phyloP scores from a whole-genome alignment of 352 stramenopile genomes.

The Globisporangium orthogonon region DNA sequence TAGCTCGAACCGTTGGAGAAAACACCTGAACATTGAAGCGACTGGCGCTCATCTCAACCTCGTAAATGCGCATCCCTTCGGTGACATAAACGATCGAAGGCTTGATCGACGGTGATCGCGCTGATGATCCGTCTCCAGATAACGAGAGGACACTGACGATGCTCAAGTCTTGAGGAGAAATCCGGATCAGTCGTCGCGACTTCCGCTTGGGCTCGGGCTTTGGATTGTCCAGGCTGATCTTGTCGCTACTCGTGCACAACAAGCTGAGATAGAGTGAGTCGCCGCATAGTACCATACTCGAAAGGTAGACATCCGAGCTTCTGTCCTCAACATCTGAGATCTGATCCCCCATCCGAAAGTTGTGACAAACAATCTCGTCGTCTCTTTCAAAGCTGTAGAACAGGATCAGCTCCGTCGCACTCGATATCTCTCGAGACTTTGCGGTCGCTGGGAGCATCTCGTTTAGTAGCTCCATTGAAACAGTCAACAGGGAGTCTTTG shows the following conservation, averaged over 20 bases:
- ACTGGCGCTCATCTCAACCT: slow-evolving; percentile 33
- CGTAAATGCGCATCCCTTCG: slow-evolving; percentile 50
- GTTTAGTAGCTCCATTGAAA: slow-evolving; percentile 19
- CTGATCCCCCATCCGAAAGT: slow-evolving; percentile 21
- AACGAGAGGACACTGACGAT: slow-evolving; percentile 7
- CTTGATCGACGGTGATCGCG: slow-evolving; percentile 9
- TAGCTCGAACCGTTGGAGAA: slow-evolving; percentile 5
- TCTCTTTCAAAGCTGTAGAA: slow-evolving; percentile 15
- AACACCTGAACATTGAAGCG: slow-evolving; percentile 39
- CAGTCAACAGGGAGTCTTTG: slow-evolving; percentile 5
- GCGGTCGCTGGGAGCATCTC: slow-evolving; percentile 17
- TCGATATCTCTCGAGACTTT: slow-evolving; percentile 14
- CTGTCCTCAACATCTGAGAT: slow-evolving; percentile 28
- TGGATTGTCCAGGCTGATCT: slow-evolving; percentile 11
- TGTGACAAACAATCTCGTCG: slow-evolving; percentile 15
- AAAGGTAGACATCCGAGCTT: slow-evolving; percentile 23
- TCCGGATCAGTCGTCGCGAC: slow-evolving; percentile 18
- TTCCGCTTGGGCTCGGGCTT: slow-evolving; percentile 4
- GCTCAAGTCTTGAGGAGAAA: slow-evolving; percentile 17
- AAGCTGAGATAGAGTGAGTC: slow-evolving; percentile 43
- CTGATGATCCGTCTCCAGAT: slow-evolving; percentile 1
- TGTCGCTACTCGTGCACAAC: slow-evolving; percentile 18
- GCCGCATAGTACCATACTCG: slow-evolving; percentile 39
- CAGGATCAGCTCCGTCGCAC: slow-evolving; percentile 22
- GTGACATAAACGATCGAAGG: slow-evolving; percentile 34